These are phyloP conservation scores for Immersiporthe knoxdaviesiana DNA, from an alignment of 2,329 filamentous ascomycete genomes.

Conservation along the genomic window DNA sequence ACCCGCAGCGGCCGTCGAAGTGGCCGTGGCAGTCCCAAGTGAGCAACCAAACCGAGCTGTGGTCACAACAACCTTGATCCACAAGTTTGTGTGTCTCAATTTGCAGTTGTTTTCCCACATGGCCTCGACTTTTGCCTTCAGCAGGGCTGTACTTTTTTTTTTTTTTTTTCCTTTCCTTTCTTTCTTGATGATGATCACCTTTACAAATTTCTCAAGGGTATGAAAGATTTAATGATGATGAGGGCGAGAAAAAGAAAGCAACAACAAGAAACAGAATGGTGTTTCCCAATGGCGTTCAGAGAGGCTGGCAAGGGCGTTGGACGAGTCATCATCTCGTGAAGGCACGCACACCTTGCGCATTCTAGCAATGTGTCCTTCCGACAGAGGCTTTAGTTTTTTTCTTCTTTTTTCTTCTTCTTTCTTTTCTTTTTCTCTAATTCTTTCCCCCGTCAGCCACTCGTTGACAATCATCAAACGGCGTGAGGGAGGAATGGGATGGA, in stretches of 20 bases:
- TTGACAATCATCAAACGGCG: not conserved
- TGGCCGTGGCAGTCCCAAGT: constrained; percentile 16
- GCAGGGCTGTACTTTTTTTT: not conserved
- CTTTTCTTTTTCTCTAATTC: not conserved
- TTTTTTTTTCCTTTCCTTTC: not conserved
- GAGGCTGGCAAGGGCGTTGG: constrained; percentile 5
- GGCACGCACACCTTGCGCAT: not conserved
- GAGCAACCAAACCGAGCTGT: not conserved
- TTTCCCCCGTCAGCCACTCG: not conserved
- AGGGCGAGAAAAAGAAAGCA: not conserved
- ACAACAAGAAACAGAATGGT: too few relatives aligned
- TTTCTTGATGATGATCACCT: not conserved
- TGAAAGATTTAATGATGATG: not conserved
- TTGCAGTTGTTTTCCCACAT: not conserved
- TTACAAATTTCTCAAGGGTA: not conserved
- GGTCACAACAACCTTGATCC: not conserved
- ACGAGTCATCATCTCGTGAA: not conserved
- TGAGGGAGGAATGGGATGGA: not conserved
- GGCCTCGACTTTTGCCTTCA: not conserved
- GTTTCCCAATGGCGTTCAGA: not conserved
- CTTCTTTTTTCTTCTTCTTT: not conserved
- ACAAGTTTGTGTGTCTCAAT: too few relatives aligned
- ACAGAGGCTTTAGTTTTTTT: not conserved
- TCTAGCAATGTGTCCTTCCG: not conserved
- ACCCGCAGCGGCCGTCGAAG: constrained; percentile 20